Conservation (phyloP, 768 basidiomycete species). For the Auriscalpium microsporum region DNA sequence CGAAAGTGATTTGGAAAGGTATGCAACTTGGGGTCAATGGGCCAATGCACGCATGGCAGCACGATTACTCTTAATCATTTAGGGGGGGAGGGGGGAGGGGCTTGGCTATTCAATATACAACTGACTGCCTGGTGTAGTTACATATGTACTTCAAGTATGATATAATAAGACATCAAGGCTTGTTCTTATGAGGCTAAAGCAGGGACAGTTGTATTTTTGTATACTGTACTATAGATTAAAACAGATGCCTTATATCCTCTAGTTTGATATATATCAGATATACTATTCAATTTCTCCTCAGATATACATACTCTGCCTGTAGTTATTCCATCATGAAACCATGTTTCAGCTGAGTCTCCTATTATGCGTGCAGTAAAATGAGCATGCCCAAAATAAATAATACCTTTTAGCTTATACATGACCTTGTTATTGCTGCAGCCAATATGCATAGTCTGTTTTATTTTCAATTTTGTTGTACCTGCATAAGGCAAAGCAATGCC, state of each 20-base stretch:
- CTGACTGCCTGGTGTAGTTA: too few relatives aligned
- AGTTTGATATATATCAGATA: not conserved
- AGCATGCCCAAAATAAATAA: conserved; percentile 16
- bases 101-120: too few relatives aligned
- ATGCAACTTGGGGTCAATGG: too few relatives aligned
- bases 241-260: not conserved
- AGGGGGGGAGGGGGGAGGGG: too few relatives aligned
- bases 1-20: too few relatives aligned
- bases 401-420: conserved; percentile 8
- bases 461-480: not conserved
- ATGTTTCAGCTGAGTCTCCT: conserved; percentile 11
- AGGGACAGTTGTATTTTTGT: not conserved
- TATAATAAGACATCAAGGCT: too few relatives aligned
- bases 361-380: conserved; percentile 20
- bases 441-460: not conserved
- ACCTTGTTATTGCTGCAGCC: not conserved
- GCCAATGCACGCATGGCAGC: too few relatives aligned
- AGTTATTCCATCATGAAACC: conserved; percentile 21
- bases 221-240: not conserved
- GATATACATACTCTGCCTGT: not conserved
- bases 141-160: too few relatives aligned
- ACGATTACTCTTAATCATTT: too few relatives aligned
- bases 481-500: not conserved
- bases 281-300: not conserved
- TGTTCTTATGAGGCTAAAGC: too few relatives aligned